A percentile compares a stretch with the other conserved stretches of the same genome.
Conservation (phyloP, 169 alveolate species). For the Eimeria necatrix region DNA sequence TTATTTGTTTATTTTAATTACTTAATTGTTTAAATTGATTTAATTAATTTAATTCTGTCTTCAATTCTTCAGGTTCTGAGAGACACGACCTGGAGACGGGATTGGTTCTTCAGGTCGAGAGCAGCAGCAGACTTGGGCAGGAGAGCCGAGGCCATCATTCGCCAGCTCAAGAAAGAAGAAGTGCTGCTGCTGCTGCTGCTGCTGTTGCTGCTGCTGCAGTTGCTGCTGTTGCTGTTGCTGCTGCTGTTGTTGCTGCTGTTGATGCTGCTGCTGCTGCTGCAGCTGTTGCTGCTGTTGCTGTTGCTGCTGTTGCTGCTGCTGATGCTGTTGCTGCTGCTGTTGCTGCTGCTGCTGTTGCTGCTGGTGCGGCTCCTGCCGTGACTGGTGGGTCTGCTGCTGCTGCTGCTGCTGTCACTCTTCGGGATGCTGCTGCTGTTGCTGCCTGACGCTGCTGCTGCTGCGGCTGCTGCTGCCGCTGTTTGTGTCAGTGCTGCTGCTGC, state of each 20-base stretch:
- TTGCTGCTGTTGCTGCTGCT: not conserved
- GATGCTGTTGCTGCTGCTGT: not conserved
- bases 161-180: conserved; percentile 87
- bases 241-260: not conserved
- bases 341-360: not conserved
- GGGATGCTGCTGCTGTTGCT: not conserved
- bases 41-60: not conserved
- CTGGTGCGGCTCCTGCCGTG: not conserved
- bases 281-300: not conserved
- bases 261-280: not conserved
- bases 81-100: conserved; percentile 87
- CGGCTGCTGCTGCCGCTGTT: not conserved
- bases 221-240: not conserved
- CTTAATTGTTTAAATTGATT: too few species aligned
- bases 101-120: conserved; percentile 88
- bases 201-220: not conserved
- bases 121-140: conserved; percentile 85
- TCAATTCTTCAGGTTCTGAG: conserved; percentile 20
- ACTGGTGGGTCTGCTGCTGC: not conserved
- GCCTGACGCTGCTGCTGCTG: not conserved
- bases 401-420: not conserved
- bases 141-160: conserved; percentile 88
- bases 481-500: not conserved
- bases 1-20: too few species aligned
- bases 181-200: conserved; percentile 28